Conservation (phyloP, 768 basidiomycete genomes). For the Megacollybia marginata region DNA sequence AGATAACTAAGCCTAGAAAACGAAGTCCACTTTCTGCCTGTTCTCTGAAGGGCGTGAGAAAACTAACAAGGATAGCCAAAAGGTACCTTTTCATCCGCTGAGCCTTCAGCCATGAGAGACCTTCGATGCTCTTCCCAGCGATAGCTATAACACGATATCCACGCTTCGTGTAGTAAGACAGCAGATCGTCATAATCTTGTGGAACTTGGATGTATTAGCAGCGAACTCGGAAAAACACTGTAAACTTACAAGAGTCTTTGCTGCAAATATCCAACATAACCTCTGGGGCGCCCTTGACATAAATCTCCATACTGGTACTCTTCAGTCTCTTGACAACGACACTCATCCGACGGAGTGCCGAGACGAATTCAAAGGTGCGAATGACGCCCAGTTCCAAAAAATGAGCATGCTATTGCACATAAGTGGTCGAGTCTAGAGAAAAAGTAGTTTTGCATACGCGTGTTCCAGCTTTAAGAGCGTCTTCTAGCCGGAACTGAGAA, state of each 20-base stretch:
- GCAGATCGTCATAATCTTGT: constrained; percentile 89
- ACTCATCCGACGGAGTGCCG: constrained; percentile 89
- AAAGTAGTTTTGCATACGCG: constrained; percentile 47
- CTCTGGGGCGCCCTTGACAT: constrained; percentile 99
- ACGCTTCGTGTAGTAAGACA: constrained; percentile 94
- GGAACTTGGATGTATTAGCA: constrained; percentile 56
- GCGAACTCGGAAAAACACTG: background rate
- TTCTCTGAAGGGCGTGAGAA: constrained; percentile 47
- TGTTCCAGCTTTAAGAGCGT: constrained; percentile 78
- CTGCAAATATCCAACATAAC: constrained; percentile 96
- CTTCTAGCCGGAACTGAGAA: constrained; percentile 83
- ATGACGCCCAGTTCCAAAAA: constrained; percentile 97
- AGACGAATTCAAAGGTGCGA: constrained; percentile 93
- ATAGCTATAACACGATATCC: constrained; percentile 98
- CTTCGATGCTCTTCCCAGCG: constrained; percentile 92
- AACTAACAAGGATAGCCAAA: background rate
- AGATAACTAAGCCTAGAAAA: constrained; percentile 94
- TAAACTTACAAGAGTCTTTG: constrained; percentile 72
- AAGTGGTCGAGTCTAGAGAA: too few species aligned
- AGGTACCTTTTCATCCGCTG: constrained; percentile 87
- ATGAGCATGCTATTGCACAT: constrained; percentile 68
- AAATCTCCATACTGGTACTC: constrained; percentile 93
- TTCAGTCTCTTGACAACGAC: constrained; percentile 95
- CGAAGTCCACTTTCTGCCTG: constrained; percentile 87
- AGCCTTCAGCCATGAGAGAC: constrained; percentile 93